These are phyloP conservation scores for Talaromyces marneffei DNA, from an alignment of 2,329 filamentous ascomycete species.

Conservation along the genomic window DNA sequence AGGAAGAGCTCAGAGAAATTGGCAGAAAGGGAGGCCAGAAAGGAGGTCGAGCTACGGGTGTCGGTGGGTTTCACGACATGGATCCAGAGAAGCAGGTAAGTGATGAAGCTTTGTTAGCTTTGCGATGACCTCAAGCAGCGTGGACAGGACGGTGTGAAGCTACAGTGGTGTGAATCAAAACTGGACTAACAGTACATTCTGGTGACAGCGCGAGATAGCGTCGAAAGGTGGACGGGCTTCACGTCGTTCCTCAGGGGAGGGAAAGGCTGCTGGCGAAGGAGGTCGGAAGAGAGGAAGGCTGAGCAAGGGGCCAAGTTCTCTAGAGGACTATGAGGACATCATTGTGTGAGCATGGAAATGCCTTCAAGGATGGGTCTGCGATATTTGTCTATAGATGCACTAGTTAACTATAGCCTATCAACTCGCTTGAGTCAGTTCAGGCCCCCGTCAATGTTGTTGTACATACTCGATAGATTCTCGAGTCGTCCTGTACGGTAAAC, in stretches of 20 bases:
- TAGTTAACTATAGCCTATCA: neutral
- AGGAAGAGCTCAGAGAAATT: conserved; percentile 22
- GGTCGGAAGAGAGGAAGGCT: conserved; percentile 12
- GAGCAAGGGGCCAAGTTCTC: neutral
- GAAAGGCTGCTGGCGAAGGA: conserved; percentile 9
- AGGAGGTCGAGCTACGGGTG: conserved; percentile 23
- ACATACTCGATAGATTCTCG: no score
- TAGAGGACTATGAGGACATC: conserved; percentile 8
- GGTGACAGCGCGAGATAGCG: conserved; percentile 21
- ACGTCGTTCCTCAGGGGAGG: conserved; percentile 7
- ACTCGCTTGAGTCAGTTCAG: neutral
- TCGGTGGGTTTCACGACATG: conserved; percentile 25
- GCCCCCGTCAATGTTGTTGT: neutral
- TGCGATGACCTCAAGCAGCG: neutral
- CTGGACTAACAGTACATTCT: neutral
- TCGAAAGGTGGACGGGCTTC: conserved; percentile 20
- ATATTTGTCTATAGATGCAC: neutral
- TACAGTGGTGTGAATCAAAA: neutral
- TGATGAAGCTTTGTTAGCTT: neutral
- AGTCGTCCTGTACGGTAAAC: no score
- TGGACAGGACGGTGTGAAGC: neutral
- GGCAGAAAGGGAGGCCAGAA: conserved; percentile 24
- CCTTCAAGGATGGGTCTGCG: no score
- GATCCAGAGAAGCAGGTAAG: conserved; percentile 27
- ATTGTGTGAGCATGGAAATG: neutral